phyloP scores from a whole-genome alignment of 1,139 yeast species.

The Lodderomyces orthopsilosis region DNA sequence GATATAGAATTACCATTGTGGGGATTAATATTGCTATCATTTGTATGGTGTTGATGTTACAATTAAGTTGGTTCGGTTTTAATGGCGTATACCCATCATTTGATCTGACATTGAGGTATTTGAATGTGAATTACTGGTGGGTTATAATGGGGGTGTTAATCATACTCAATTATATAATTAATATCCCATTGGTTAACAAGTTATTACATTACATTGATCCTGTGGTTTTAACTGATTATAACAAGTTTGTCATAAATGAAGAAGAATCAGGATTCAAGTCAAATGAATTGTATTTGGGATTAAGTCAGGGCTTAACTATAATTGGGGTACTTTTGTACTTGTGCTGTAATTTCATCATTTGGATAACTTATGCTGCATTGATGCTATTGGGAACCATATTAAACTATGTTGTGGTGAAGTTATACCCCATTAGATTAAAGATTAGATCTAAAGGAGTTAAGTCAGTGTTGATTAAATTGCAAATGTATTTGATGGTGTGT shows the following conservation, averaged over 20 bases:
- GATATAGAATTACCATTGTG: slow-evolving; percentile 62
- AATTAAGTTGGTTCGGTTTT: slow-evolving; percentile 25
- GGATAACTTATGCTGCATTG: slow-evolving; percentile 24
- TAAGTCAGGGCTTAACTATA: slow-evolving; percentile 50
- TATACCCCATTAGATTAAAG: not conserved
- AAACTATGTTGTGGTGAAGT: not conserved
- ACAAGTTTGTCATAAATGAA: slow-evolving; percentile 29
- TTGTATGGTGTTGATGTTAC: slow-evolving; percentile 43
- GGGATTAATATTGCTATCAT: slow-evolving; percentile 51
- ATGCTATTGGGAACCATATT: slow-evolving; percentile 6
- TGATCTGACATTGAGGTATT: slow-evolving; percentile 36
- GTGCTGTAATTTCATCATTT: slow-evolving; percentile 50
- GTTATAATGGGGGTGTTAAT: slow-evolving; percentile 17
- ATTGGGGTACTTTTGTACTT: slow-evolving; percentile 50
- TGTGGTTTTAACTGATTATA: slow-evolving; percentile 40
- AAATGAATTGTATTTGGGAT: slow-evolving; percentile 58
- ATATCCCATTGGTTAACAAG: slow-evolving; percentile 17
- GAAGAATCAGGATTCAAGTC: slow-evolving; percentile 20
- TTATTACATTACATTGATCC: slow-evolving; percentile 52
- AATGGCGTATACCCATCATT: slow-evolving; percentile 46
- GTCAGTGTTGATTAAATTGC: not conserved
- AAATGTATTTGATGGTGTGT: not conserved
- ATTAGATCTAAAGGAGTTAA: not conserved
- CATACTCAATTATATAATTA: slow-evolving; percentile 40
- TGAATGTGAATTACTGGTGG: slow-evolving; percentile 15